Evolutionary conservation across 2,329 filamentous ascomycete genomes (phyloP), one percentile per base, ranked within the genome.

Genomic region (Cyphellophora europaea): DNA sequence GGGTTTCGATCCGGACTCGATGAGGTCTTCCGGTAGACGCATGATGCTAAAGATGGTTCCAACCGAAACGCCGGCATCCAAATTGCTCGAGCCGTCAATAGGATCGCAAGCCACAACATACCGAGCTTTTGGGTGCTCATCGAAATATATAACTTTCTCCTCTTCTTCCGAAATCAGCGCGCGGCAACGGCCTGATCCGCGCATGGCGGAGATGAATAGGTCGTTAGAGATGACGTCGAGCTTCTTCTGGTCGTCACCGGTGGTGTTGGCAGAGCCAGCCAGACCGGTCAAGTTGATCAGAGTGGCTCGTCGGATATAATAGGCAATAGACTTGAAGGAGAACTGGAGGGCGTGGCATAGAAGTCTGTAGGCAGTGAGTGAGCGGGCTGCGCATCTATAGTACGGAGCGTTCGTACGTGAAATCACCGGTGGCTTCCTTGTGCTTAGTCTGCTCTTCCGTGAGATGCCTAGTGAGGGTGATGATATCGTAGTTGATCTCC

Each of bases 181-280:
- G 34, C 86, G 79, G 58, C 88, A 91, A 62, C 87, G 88, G 52
- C 86, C 88, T 17, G 83, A 94, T 35, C 85, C 89, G 50, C 77
- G 77, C 91, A 98, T 96, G 45, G 88, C 84, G 42, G 85, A 80
- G 55, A 98, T 84, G 68, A 98, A 98, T 52, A 98, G 73, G 59
- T 98, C 91, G 60, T 98, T 96, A 59, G 88, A 89, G 57, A 98
- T 96, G 41, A 98, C 89, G 59, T 98, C 91, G 44, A 98, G 84
- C 69, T 98, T 98, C 77, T 98, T 98, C 63, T 98, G 91, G 59
- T 96, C 91, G 62, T 98, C 91, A 47, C 91, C 91, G 3, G 91
- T 96, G 35, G 73, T 85, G 66, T 98, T 98, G 48, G 87, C 85
- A 41, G 89, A 91, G 40, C 91, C 91, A 43, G 91, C 91, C 32